A percentile compares a stretch with the other conserved stretches of the same genome.
phyloP scores from a whole-genome alignment of 768 basidiomycete genomes.

The Asterophora lycoperdoides region DNA sequence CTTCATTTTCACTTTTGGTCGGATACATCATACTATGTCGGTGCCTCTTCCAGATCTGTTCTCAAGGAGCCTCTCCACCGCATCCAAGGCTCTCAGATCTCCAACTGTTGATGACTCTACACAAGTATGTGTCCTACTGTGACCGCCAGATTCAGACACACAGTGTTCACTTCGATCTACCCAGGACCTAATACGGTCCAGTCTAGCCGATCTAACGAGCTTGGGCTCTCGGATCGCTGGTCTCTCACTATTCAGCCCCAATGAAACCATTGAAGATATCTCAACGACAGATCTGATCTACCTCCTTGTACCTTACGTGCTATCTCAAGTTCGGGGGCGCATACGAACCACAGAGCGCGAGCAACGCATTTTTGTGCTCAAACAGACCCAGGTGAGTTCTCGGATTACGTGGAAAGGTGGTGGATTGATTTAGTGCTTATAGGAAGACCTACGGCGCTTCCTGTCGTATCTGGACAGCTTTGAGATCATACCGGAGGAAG shows the following conservation, averaged over 20 bases:
- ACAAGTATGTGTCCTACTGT: constrained; percentile 28
- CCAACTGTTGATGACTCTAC: constrained; percentile 40
- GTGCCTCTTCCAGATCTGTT: constrained; percentile 38
- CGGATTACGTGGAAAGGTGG: constrained; percentile 9
- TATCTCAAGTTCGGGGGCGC: constrained; percentile 62
- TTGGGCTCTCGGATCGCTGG: constrained; percentile 51
- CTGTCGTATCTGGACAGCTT: constrained; percentile 56
- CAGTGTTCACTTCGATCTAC: not conserved
- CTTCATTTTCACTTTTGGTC: not conserved
- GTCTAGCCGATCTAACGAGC: constrained; percentile 51
- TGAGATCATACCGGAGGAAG: constrained; percentile 57
- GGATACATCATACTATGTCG: constrained; percentile 20
- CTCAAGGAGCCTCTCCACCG: constrained; percentile 28
- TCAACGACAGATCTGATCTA: constrained; percentile 73
- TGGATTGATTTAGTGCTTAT: constrained; percentile 14
- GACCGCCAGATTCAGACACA: not conserved
- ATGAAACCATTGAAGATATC: constrained; percentile 81
- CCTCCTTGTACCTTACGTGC: constrained; percentile 65
- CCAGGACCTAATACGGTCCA: constrained; percentile 56
- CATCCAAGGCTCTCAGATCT: constrained; percentile 35
- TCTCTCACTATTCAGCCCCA: constrained; percentile 76
- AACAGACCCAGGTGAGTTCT: constrained; percentile 51
- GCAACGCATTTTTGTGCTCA: constrained; percentile 54
- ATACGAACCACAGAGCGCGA: constrained; percentile 50
- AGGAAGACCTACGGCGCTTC: constrained; percentile 50